These are phyloP conservation scores for Vigna unguiculata DNA, from an alignment of 306 rosid genomes.

Conservation along the genomic window DNA sequence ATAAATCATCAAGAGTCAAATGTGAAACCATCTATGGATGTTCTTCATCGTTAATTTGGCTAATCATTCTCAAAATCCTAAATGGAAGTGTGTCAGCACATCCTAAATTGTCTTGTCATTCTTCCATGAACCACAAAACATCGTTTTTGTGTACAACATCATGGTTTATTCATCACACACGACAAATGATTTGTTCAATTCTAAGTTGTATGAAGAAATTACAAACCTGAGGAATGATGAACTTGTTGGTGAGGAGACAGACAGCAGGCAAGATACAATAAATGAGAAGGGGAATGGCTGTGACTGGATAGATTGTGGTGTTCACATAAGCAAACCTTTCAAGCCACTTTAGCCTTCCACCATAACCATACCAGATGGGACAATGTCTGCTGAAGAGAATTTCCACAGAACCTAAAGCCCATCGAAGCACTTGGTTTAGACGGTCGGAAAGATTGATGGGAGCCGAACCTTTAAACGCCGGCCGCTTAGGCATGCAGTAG, in stretches of 20 bases:
- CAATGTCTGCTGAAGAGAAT: constrained; percentile 95
- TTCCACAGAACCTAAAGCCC: constrained; percentile 98
- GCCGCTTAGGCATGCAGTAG: constrained; percentile 88
- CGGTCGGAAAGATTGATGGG: constrained; percentile 99
- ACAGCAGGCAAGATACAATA: constrained; percentile 96
- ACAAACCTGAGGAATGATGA: constrained; percentile 97
- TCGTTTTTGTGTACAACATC: not conserved
- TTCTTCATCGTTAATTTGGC: not conserved
- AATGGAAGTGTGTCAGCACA: not conserved
- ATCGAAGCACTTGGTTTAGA: constrained; percentile 95
- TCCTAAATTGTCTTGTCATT: not conserved
- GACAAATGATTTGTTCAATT: not conserved
- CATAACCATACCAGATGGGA: constrained; percentile 97
- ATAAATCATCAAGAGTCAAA: not conserved
- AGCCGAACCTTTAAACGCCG: constrained; percentile 98
- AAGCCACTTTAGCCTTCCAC: constrained; percentile 94
- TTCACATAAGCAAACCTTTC: constrained; percentile 93
- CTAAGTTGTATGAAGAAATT: constrained; percentile 11
- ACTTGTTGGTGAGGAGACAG: constrained; percentile 96
- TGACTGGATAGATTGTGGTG: constrained; percentile 96
- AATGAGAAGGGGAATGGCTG: constrained; percentile 88
- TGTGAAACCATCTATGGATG: too few species aligned
- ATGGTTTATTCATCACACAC: not conserved
- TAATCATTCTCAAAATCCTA: not conserved
- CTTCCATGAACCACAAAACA: not conserved